These are phyloP conservation scores for Solanum dulcamara DNA, from an alignment of 257 asterid genomes.

Conservation along the genomic window DNA sequence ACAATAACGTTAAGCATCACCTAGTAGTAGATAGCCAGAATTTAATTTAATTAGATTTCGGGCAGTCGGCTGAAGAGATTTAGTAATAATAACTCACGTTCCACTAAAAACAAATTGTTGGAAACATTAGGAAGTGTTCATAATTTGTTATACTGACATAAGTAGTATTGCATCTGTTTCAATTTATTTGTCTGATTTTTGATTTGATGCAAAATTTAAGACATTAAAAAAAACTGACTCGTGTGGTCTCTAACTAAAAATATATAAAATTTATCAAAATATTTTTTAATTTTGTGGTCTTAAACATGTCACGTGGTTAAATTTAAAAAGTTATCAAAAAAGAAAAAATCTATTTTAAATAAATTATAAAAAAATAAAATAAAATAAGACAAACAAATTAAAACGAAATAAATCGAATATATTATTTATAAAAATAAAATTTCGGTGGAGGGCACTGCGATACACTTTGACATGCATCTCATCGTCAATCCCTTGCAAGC, in stretches of 20 bases:
- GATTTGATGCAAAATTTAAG: too few species aligned
- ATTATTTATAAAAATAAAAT: background rate
- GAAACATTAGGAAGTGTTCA: background rate
- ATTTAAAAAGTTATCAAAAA: background rate
- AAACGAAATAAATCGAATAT: too few species aligned
- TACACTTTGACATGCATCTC: background rate
- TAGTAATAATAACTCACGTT: background rate
- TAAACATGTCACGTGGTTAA: background rate
- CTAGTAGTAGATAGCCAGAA: background rate
- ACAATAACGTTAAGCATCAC: background rate
- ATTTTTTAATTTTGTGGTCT: background rate
- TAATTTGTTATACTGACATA: background rate
- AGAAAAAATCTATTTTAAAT: background rate
- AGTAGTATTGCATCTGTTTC: accelerated
- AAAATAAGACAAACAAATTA: background rate
- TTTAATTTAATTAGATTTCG: background rate
- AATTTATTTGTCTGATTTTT: background rate
- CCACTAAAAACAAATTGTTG: background rate
- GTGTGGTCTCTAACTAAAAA: background rate
- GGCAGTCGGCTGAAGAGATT: background rate
- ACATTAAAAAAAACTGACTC: too few species aligned
- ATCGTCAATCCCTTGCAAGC: background rate
- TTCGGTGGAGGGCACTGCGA: background rate
- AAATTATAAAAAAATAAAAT: too few species aligned
- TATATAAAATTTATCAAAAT: background rate